A percentile compares a stretch with the other conserved stretches of the same genome.
phyloP scores from a whole-genome alignment of 208 protist genomes.

The Wallacemonas sp. region DNA sequence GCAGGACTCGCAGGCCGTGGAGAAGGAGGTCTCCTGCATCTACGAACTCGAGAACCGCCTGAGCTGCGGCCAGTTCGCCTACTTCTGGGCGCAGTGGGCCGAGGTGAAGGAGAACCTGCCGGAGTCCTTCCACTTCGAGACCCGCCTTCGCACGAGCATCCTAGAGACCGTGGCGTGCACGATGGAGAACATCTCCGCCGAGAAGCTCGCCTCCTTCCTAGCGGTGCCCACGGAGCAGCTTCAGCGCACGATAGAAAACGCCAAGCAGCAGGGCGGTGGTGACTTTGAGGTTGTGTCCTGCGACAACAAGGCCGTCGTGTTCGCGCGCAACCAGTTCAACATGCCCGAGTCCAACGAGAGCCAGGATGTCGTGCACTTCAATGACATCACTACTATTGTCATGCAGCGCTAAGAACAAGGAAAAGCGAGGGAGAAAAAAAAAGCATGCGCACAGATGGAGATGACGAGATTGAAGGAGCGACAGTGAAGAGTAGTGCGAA shows the following conservation, averaged over 20 bases:
- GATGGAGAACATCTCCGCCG: constrained; percentile 53
- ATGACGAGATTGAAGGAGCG: too few species aligned
- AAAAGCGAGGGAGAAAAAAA: too few species aligned
- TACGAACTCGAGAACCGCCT: constrained; percentile 91
- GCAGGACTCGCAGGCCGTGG: constrained; percentile 72
- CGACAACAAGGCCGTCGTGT: constrained; percentile 50
- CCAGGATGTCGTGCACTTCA: constrained; percentile 66
- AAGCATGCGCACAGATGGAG: too few species aligned
- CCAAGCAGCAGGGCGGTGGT: constrained; percentile 52
- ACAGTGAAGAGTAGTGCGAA: too few species aligned
- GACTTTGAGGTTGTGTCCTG: constrained; percentile 46
- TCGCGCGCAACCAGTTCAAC: constrained; percentile 75
- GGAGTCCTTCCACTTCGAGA: constrained; percentile 79
- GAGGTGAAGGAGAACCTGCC: constrained; percentile 65
- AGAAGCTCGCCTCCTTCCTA: constrained; percentile 61
- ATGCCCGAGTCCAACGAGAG: constrained; percentile 57
- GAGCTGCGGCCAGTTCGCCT: constrained; percentile 74
- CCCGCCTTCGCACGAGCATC: constrained; percentile 75
- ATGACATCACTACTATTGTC: constrained; percentile 47
- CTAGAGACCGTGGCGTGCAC: constrained; percentile 71
- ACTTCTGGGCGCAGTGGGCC: constrained; percentile 82
- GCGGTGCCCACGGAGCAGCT: constrained; percentile 53
- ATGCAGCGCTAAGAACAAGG: constrained; percentile 11
- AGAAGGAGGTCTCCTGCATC: constrained; percentile 80
- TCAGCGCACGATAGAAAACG: constrained; percentile 51